These are phyloP conservation scores for Tephrocybe sp. DNA, from an alignment of 768 basidiomycete genomes.

Conservation along the genomic window DNA sequence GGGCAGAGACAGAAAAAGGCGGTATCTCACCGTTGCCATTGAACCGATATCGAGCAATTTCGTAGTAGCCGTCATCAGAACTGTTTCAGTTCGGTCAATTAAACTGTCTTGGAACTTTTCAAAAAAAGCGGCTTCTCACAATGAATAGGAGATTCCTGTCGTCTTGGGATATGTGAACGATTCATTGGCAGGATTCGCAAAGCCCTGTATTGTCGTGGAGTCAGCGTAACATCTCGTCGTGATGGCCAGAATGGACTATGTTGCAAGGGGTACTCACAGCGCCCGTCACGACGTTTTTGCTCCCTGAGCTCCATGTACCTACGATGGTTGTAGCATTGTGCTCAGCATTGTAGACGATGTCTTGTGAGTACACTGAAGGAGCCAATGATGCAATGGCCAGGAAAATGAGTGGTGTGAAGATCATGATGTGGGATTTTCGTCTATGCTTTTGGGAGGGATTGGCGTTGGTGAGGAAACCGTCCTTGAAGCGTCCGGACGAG, in stretches of 20 bases:
- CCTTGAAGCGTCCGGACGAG: constrained; percentile 9
- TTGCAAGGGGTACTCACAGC: constrained; percentile 55
- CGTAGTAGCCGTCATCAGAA: constrained; percentile 75
- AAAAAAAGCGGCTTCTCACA: constrained; percentile 54
- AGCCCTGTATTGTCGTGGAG: constrained; percentile 49
- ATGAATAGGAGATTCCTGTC: constrained; percentile 87
- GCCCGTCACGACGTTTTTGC: constrained; percentile 76
- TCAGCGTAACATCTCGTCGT: constrained; percentile 5
- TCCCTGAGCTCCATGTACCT: constrained; percentile 90
- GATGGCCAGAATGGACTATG: not conserved
- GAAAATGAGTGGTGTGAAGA: constrained; percentile 36
- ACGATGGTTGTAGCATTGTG: constrained; percentile 70
- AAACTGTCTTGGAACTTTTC: not conserved
- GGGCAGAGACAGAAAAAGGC: not conserved
- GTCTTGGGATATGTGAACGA: constrained; percentile 83
- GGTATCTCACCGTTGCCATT: constrained; percentile 69
- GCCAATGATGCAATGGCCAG: constrained; percentile 40
- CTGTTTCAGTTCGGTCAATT: constrained; percentile 34
- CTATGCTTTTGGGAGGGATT: constrained; percentile 4
- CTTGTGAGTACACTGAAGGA: constrained; percentile 33
- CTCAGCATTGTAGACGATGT: constrained; percentile 37
- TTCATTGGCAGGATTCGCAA: constrained; percentile 81
- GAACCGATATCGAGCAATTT: constrained; percentile 91
- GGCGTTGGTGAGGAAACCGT: constrained; percentile 4
- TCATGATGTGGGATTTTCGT: constrained; percentile 32